Conservation (phyloP, 108 stramenopile genomes). For the Cyclotella kingstonii region DNA sequence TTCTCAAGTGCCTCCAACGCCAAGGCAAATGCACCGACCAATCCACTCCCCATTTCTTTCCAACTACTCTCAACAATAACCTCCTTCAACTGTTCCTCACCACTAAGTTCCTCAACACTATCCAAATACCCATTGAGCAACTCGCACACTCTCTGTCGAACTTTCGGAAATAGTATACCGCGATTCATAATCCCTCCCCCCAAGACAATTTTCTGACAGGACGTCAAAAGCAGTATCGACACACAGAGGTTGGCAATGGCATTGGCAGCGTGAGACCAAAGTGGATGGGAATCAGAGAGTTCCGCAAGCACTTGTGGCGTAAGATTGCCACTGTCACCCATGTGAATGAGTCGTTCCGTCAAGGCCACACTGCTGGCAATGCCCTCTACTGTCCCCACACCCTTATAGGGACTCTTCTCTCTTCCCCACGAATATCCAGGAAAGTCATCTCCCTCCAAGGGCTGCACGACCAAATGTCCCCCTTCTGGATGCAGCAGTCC, state of each 20-base stretch:
- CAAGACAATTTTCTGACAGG: conserved; percentile 88
- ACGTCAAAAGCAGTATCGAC: conserved; percentile 72
- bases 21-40: conserved; percentile 36
- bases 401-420: conserved; percentile 59
- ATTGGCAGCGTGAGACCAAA: conserved; percentile 92
- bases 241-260: conserved; percentile 90
- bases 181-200: conserved; percentile 94
- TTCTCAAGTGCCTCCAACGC: conserved; percentile 25
- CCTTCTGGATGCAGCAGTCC: conserved; percentile 96
- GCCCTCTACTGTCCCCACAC: conserved; percentile 73
- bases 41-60: conserved; percentile 23
- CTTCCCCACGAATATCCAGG: conserved; percentile 82
- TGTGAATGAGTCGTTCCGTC: conserved; percentile 59
- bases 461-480: conserved; percentile 72
- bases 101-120: conserved; percentile 31
- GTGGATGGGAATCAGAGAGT: conserved; percentile 70
- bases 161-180: conserved; percentile 55
- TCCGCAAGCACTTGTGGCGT: conserved; percentile 48
- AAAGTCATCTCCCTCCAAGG: conserved; percentile 71
- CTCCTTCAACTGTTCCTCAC: conserved; percentile 14
- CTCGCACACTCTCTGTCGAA: conserved; percentile 52
- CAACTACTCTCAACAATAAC: conserved; percentile 33
- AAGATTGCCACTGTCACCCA: conserved; percentile 8
- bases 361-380: conserved; percentile 70
- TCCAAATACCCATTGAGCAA: conserved; percentile 93